These are phyloP conservation scores for Sporothrix humicola DNA, from an alignment of 2,329 filamentous ascomycete species.

Conservation along the genomic window DNA sequence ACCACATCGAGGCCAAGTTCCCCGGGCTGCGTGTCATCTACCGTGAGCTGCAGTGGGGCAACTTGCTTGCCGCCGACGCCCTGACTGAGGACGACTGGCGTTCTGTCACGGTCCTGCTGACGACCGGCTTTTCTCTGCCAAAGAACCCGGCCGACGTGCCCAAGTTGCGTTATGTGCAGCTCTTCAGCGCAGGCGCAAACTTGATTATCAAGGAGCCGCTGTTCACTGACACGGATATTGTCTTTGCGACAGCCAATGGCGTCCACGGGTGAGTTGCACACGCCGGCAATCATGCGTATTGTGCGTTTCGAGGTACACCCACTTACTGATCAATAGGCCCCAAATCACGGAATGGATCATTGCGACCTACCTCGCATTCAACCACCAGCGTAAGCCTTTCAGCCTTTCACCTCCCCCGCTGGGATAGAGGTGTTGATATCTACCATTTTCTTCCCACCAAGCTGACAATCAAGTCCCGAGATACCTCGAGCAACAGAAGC, in stretches of 20 bases:
- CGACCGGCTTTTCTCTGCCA: constrained; percentile 47
- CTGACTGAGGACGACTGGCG: constrained; percentile 50
- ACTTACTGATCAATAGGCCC: constrained; percentile 47
- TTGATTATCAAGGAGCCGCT: constrained; percentile 54
- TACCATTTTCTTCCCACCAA: too few species aligned
- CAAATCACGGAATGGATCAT: constrained; percentile 65
- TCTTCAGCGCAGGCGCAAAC: constrained; percentile 61
- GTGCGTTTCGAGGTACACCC: neutral
- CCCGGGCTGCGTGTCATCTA: constrained; percentile 52
- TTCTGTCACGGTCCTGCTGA: constrained; percentile 52
- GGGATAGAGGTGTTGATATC: neutral
- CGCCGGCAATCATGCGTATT: neutral
- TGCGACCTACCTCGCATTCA: constrained; percentile 55
- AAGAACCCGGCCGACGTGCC: constrained; percentile 49
- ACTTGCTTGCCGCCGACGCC: constrained; percentile 38
- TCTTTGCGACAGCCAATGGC: constrained; percentile 62
- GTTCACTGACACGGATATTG: constrained; percentile 56
- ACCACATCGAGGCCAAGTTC: constrained; percentile 48
- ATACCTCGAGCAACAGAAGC: constrained; percentile 53
- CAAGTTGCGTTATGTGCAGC: constrained; percentile 59
- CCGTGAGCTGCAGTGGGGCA: constrained; percentile 43
- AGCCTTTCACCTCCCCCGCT: neutral
- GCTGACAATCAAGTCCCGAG: constrained; percentile 47
- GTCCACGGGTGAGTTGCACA: constrained; percentile 58
- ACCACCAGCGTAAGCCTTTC: constrained; percentile 53